These are phyloP conservation scores for Amauroascus verrucosus DNA, from an alignment of 2,329 filamentous ascomycete genomes.

Conservation along the genomic window DNA sequence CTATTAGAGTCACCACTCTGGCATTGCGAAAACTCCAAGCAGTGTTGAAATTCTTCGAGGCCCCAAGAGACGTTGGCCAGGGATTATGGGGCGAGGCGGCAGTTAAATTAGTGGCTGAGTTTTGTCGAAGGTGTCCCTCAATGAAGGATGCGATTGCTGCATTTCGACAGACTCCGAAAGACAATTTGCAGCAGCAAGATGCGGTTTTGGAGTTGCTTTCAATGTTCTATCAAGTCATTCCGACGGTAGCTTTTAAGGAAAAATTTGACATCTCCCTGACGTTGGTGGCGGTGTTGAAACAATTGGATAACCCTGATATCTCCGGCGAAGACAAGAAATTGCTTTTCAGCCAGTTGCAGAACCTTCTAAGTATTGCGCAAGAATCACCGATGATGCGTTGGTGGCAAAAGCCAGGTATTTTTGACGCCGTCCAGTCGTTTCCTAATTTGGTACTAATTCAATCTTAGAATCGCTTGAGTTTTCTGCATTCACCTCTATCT, in stretches of 20 bases:
- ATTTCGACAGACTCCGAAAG: conserved; percentile 58
- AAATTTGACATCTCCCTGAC: conserved; percentile 80
- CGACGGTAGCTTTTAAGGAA: conserved; percentile 66
- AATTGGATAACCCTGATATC: conserved; percentile 41
- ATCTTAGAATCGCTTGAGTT: conserved; percentile 30
- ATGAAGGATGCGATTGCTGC: conserved; percentile 70
- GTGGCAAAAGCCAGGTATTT: conserved; percentile 62
- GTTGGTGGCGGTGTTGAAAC: conserved; percentile 57
- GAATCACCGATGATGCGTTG: conserved; percentile 78
- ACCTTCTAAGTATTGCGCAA: conserved; percentile 68
- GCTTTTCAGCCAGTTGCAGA: conserved; percentile 63
- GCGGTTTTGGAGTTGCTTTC: conserved; percentile 66
- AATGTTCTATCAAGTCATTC: conserved; percentile 75
- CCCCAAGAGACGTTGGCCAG: conserved; percentile 36
- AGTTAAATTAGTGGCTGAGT: conserved; percentile 59
- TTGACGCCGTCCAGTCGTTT: conserved; percentile 13
- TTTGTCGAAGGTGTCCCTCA: conserved; percentile 66
- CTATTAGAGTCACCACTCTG: conserved; percentile 64
- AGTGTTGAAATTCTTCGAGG: conserved; percentile 52
- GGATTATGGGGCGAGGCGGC: conserved; percentile 60
- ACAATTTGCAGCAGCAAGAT: conserved; percentile 65
- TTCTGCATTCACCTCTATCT: conserved; percentile 33
- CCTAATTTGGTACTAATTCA: background rate
- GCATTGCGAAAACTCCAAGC: conserved; percentile 66
- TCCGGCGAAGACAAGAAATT: conserved; percentile 46